Conservation (phyloP, 1,139 yeast genomes). For the Saccharomycopsis crataegensis region DNA sequence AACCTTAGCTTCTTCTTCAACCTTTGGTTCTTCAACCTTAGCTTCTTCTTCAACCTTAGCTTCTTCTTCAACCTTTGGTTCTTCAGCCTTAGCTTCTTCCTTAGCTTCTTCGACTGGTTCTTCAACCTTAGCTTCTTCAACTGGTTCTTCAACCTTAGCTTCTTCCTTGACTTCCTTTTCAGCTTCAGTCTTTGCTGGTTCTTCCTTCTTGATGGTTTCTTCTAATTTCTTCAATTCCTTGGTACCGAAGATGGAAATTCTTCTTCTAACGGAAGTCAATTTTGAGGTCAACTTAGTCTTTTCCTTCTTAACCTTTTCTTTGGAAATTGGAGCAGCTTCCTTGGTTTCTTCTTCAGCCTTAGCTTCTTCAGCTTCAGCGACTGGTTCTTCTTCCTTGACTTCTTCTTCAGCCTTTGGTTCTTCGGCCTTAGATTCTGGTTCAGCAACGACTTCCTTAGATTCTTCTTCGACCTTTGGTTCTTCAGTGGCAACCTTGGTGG, state of each 20-base stretch:
- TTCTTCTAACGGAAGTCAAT: constrained; percentile 14
- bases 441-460: constrained; percentile 3
- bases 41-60: constrained; percentile 8
- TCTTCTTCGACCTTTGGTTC: constrained; percentile 11
- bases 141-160: constrained; percentile 3
- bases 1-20: constrained; percentile 1
- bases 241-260: constrained; percentile 16
- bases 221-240: constrained; percentile 6
- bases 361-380: constrained; percentile 1
- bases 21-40: not conserved
- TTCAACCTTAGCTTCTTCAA: not conserved
- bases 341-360: constrained; percentile 1
- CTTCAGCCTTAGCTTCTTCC: constrained; percentile 23
- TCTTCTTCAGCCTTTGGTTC: constrained; percentile 9
- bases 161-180: constrained; percentile 8
- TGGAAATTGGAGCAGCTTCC: constrained; percentile 7
- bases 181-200: constrained; percentile 7
- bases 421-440: constrained; percentile 13
- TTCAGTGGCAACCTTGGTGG: constrained; percentile 15
- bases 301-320: constrained; percentile 1
- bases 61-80: constrained; percentile 4
- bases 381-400: constrained; percentile 2
- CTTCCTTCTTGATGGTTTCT: constrained; percentile 6
- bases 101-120: constrained; percentile 23
- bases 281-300: constrained; percentile 2